These are phyloP conservation scores for Diaporthe ilicicola DNA, from an alignment of 2,329 filamentous ascomycete genomes.

Conservation along the genomic window DNA sequence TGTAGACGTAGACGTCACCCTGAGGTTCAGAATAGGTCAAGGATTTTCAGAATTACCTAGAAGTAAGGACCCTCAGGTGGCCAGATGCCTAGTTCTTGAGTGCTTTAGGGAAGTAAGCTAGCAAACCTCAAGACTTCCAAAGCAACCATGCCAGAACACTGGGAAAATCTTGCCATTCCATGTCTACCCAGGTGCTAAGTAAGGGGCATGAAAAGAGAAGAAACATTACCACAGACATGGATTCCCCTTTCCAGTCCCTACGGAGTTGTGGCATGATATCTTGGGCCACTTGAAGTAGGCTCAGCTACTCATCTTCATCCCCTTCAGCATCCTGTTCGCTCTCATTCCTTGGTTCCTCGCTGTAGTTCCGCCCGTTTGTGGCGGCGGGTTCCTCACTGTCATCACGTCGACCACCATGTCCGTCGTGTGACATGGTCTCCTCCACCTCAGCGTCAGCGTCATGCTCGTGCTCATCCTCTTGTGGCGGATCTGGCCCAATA, in stretches of 20 bases:
- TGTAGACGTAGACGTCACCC: too few relatives aligned
- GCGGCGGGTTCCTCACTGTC: constrained; percentile 33
- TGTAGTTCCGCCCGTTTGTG: constrained; percentile 30
- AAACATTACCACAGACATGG: background rate
- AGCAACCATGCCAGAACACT: background rate
- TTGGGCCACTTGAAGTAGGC: background rate
- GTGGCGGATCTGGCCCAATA: constrained; percentile 50
- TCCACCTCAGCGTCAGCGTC: constrained; percentile 41
- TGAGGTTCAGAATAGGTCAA: background rate
- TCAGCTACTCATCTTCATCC: constrained; percentile 41
- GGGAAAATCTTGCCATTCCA: background rate
- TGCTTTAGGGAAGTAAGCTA: background rate
- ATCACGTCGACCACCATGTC: constrained; percentile 30
- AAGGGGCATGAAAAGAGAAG: background rate
- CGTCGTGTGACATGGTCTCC: constrained; percentile 34
- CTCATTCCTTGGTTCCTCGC: constrained; percentile 31
- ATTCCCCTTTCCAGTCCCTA: background rate
- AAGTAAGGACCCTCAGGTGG: background rate
- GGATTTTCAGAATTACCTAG: background rate
- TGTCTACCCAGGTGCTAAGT: background rate
- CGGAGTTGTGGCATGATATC: background rate
- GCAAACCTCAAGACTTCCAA: background rate
- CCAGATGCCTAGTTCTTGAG: background rate
- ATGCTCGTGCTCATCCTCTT: constrained; percentile 46
- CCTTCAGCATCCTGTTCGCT: constrained; percentile 41